Evolutionary conservation across 1,284 basidiomycete species (phyloP), one percentile per base, ranked within the genome.

Genomic region (Cutaneotrichosporon sp.): DNA sequence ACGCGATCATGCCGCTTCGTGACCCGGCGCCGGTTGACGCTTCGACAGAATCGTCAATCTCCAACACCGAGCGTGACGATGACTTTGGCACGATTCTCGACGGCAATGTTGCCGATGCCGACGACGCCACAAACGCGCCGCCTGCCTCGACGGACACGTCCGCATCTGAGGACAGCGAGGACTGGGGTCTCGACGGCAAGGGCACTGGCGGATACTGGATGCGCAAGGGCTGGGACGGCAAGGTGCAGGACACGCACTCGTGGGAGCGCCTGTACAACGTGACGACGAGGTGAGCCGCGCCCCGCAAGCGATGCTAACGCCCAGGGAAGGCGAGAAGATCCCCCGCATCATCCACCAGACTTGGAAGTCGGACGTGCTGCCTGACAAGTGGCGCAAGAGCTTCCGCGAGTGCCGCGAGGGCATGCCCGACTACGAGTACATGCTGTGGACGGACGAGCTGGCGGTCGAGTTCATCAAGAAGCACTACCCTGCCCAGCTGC

Each of bases 291-390:
- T 78, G 52, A 60, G 76, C n/a, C 11, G 7, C 11, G 30, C 8
- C 10, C 1, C 2, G 51, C 9, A n/a, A 21, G 47, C 5, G 14
- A 18, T 8, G 47, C 60, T 62, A 51, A 62, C 55, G 10, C 49
- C 30, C 55, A 67, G 63, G 42, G 42, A 60, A 11, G 81, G 86
- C 53, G 88, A 93, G 74, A 87, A 85, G 70, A 89, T 98, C 50
- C 96, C 96, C 2, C 86, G 92, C 58, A 92, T 99, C 72, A 88
- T 99, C 61, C 96, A 99, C 81, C 96, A 98, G 85, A 99, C 97
- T 22, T 99, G 96, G 96, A 97, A 97, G 83, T 89, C 89, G 21
- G 89, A 96, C 68, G 86, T 85, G 0, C 84, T 99, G 26, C 97
- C 97, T 5, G 82, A 85, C 47, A 86, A 87, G 67, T 99, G 95